Evolutionary conservation across 768 basidiomycete species (phyloP).

Genomic region (Tricholoma hemisulphureum): DNA sequence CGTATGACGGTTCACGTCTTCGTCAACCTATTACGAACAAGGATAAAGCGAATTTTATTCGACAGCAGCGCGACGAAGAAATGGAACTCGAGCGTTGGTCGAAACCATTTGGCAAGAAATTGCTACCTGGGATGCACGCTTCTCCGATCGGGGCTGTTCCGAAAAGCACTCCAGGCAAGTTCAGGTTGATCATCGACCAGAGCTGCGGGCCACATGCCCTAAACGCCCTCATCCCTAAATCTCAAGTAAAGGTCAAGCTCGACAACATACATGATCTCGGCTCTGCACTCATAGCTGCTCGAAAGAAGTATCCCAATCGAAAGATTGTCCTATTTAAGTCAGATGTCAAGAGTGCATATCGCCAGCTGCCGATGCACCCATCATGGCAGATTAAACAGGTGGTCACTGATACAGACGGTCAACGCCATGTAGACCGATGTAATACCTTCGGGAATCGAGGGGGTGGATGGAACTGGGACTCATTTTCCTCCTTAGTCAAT

Average conservation of each 20-base stretch:
- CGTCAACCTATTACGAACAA: slow-evolving; percentile 1
- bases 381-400: slow-evolving; percentile 33
- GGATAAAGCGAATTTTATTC: slow-evolving; percentile 19
- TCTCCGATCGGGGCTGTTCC: slow-evolving; percentile 40
- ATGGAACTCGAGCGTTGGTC: slow-evolving; percentile 24
- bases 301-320: slow-evolving; percentile 7
- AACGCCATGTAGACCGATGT: slow-evolving; percentile 24
- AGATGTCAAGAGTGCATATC: slow-evolving; percentile 37
- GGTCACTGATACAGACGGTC: slow-evolving; percentile 29
- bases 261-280: slow-evolving; percentile 27
- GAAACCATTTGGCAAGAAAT: slow-evolving; percentile 29
- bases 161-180: slow-evolving; percentile 30
- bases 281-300: slow-evolving; percentile 18
- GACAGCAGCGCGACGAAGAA: slow-evolving; percentile 26
- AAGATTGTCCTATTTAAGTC: slow-evolving; percentile 32
- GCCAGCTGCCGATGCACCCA: slow-evolving; percentile 29
- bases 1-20: slow-evolving; percentile 14
- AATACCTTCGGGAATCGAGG: not conserved
- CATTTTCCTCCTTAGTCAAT: not conserved
- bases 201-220: slow-evolving; percentile 29
- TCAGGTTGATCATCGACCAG: slow-evolving; percentile 40
- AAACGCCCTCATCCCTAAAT: slow-evolving; percentile 33
- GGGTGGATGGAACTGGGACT: not conserved
- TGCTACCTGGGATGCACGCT: slow-evolving; percentile 44
- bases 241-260: slow-evolving; percentile 3